Evolutionary conservation across 2,329 filamentous ascomycete genomes (phyloP), one percentile per base, ranked within the genome.

Genomic region (Aureobasidium melanogenum): DNA sequence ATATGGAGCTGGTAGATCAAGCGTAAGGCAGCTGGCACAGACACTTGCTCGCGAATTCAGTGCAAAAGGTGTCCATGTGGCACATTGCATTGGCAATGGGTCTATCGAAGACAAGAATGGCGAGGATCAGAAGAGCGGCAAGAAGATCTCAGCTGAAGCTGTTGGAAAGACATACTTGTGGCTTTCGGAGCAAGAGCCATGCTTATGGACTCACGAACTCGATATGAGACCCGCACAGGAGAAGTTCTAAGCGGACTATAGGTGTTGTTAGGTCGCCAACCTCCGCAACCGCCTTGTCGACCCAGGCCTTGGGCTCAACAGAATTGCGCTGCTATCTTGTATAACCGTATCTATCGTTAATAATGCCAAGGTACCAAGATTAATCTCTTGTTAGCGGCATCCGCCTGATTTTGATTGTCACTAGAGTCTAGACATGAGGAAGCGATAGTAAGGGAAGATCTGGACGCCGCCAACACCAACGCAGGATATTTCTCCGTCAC

Each of bases 11-110:
- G 77, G 78, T 1, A 72, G 81, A 3, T 74, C 79, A 0, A 78
- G 78, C 1, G 80, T 82, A 7, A 70, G 82, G 39, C 82, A 83
- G 70, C 70, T 84, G 14, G 80, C 81, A 0, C 81, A 84, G 69
- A 79, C 76, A 8, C 69, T 85, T 46, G 81, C 81, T 0, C 77
- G 80, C 39, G 82, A 85, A 69, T 80, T 84, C 71, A 81, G 77
- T 64, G 74, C 75, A n/a, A 79, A 77, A 63, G 82, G 82, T 1
- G 70, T 85, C 0, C 81, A 85, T 68, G 80, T 84, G 3, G 80
- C 80, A n/a, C 82, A 85, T 70, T 76, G 82, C 2, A 81, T 85
- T 63, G 81, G 79, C 0, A 84, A 84, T 66, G 81, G 81, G 0
- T 71, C 69, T 0, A 84, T 84, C 60, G 73, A 71, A 32, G 82